A percentile compares a stretch with the other conserved stretches of the same genome.
Evolutionary conservation across 805 yeast species (phyloP).

Genomic region (Hanseniaspora thailandica): DNA sequence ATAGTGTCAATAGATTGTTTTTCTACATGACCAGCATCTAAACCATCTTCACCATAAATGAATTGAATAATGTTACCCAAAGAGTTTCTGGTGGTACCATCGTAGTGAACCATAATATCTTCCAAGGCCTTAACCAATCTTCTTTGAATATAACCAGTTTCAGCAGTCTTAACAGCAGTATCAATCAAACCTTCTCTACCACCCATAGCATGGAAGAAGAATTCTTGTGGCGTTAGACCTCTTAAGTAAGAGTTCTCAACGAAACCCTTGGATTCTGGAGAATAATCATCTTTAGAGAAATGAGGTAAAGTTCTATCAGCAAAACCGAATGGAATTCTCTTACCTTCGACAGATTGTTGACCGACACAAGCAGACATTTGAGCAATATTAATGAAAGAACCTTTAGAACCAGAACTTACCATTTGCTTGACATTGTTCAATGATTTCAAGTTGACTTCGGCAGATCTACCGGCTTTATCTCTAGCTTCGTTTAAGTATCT

Average conservation of each 20-base stretch:
- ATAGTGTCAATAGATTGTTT: conserved; percentile 90
- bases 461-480: conserved; percentile 98
- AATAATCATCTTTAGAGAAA: conserved; percentile 94
- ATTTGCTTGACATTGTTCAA: conserved; percentile 94
- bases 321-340: conserved; percentile 96
- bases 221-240: conserved; percentile 97
- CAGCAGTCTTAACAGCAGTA: conserved; percentile 98
- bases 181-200: conserved; percentile 99
- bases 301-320: conserved; percentile 94
- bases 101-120: conserved; percentile 95
- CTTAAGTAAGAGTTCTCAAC: conserved; percentile 93
- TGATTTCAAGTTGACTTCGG: conserved; percentile 90
- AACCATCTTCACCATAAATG: conserved; percentile 97
- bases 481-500: conserved; percentile 94
- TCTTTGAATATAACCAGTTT: conserved; percentile 96
- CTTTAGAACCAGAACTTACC: conserved; percentile 98
- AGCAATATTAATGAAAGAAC: conserved; percentile 96
- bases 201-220: conserved; percentile 99
- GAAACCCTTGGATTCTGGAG: conserved; percentile 97
- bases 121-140: conserved; percentile 93
- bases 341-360: conserved; percentile 99
- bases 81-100: conserved; percentile 96
- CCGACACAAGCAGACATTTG: conserved; percentile 99
- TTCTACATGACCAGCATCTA: conserved; percentile 96
- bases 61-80: conserved; percentile 93